Conservation (phyloP, 768 basidiomycete species). For the Panus rudis region DNA sequence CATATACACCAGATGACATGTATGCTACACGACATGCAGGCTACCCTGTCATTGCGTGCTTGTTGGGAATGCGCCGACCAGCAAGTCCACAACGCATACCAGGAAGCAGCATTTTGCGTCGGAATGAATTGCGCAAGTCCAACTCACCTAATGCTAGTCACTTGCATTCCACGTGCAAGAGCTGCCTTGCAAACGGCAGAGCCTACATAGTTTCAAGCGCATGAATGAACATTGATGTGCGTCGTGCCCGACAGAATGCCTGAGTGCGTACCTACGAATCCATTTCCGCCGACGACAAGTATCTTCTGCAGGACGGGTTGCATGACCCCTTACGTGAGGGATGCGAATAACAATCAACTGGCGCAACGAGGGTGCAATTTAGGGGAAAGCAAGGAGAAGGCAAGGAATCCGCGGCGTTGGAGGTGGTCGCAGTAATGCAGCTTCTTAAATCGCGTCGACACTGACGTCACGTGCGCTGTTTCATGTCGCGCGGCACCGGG, state of each 20-base stretch:
- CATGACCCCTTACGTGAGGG: slow-evolving; percentile 12
- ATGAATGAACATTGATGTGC: background rate
- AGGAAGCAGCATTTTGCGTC: background rate
- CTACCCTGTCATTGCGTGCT: too few species aligned
- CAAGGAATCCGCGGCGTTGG: too few species aligned
- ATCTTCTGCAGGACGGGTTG: slow-evolving; percentile 43
- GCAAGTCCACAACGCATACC: background rate
- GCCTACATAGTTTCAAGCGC: slow-evolving; percentile 40
- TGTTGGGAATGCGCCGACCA: too few species aligned
- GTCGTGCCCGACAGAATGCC: slow-evolving; percentile 8
- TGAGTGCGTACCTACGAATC: slow-evolving; percentile 76
- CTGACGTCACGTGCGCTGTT: too few species aligned
- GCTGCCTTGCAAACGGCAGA: slow-evolving; percentile 92
- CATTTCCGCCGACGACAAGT: slow-evolving; percentile 97
- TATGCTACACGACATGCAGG: too few species aligned
- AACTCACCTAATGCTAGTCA: slow-evolving; percentile 79
- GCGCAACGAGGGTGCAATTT: too few species aligned
- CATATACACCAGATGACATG: too few species aligned
- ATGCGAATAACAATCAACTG: too few species aligned
- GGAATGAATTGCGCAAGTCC: slow-evolving; percentile 7
- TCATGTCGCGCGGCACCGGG: too few species aligned
- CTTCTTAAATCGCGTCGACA: too few species aligned
- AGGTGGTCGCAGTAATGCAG: too few species aligned
- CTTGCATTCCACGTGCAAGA: slow-evolving; percentile 74
- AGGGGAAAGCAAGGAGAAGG: too few species aligned